phyloP scores from a whole-genome alignment of 1,284 basidiomycete species.

The Apiotrichum akiyoshidainum region DNA sequence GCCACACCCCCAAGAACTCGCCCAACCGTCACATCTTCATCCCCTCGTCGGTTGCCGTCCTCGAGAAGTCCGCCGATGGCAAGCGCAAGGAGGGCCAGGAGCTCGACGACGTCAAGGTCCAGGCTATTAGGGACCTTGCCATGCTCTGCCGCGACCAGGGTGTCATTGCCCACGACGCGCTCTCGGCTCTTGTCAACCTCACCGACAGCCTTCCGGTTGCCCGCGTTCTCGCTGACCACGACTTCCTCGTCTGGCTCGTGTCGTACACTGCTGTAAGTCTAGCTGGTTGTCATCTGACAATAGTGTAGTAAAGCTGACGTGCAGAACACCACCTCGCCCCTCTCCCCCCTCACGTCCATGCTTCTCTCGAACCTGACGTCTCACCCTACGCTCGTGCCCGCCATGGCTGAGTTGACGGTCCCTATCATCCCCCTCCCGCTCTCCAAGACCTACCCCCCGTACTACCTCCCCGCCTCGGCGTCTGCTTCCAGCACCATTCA shows the following conservation, averaged over 20 bases:
- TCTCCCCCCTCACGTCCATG: conserved; percentile 95
- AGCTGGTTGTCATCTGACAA: too few relatives aligned
- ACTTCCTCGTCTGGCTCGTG: conserved; percentile 78
- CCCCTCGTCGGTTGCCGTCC: conserved; percentile 50
- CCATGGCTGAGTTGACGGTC: conserved; percentile 66
- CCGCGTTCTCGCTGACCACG: conserved; percentile 65
- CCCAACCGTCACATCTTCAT: conserved; percentile 74
- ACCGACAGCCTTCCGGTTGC: conserved; percentile 76
- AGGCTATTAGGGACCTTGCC: conserved; percentile 63
- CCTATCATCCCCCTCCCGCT: conserved; percentile 58
- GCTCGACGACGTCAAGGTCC: conserved; percentile 64
- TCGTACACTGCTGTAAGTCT: conserved; percentile 81
- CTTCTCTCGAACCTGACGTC: conserved; percentile 90
- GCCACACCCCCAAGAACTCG: conserved; percentile 70
- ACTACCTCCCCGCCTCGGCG: conserved; percentile 69
- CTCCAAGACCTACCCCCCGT: conserved; percentile 53
- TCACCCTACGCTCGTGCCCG: conserved; percentile 65
- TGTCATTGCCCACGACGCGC: conserved; percentile 90
- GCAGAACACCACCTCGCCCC: conserved; percentile 77
- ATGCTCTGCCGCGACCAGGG: conserved; percentile 79
- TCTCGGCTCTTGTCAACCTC: conserved; percentile 89
- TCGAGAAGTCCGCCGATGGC: conserved; percentile 1
- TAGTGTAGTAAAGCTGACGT: conserved; percentile 10
- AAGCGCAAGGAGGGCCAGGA: conserved; percentile 48
- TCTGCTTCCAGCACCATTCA: conserved; percentile 63